Evolutionary conservation across 257 asterid species (phyloP).

Genomic region (Craterostigma plantagineum): DNA sequence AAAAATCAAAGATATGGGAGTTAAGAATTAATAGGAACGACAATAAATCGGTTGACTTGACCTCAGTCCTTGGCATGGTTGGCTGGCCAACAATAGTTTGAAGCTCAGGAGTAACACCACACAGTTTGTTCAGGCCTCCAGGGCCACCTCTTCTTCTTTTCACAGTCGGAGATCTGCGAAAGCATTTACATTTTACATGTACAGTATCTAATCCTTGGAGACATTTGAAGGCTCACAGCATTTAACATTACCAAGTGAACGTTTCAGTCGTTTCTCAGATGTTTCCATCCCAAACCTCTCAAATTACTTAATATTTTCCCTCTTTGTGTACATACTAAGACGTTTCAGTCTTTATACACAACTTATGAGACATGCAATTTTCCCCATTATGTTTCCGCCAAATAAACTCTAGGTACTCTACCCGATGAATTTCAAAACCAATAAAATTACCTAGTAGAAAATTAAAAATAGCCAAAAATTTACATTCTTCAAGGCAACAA

Average conservation of each 20-base stretch:
- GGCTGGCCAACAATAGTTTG: constrained; percentile 88
- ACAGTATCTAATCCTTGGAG: constrained; percentile 1
- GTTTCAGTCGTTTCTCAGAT: background rate
- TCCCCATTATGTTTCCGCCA: no score
- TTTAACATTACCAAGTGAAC: constrained; percentile 25
- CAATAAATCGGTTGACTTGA: constrained; percentile 15
- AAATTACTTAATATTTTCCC: no score
- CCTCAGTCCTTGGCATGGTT: constrained; percentile 93
- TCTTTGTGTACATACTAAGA: constrained; percentile 3
- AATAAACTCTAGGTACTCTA: no score
- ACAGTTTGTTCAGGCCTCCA: constrained; percentile 82
- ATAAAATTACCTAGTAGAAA: constrained; percentile 11
- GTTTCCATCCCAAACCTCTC: constrained; percentile 8
- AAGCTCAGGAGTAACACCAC: constrained; percentile 88
- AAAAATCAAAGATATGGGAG: constrained; percentile 1
- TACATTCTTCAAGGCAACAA: background rate
- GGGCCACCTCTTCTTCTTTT: constrained; percentile 88
- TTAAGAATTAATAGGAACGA: constrained; percentile 2
- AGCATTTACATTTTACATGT: background rate
- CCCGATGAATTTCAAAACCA: background rate
- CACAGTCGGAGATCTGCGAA: constrained; percentile 41
- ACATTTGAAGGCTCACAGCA: constrained; percentile 2
- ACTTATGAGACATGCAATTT: constrained; percentile 1
- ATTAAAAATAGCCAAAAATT: background rate
- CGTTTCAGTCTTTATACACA: constrained; percentile 10